Conservation (phyloP, 768 basidiomycete species). For the Mycena rebaudengoi region DNA sequence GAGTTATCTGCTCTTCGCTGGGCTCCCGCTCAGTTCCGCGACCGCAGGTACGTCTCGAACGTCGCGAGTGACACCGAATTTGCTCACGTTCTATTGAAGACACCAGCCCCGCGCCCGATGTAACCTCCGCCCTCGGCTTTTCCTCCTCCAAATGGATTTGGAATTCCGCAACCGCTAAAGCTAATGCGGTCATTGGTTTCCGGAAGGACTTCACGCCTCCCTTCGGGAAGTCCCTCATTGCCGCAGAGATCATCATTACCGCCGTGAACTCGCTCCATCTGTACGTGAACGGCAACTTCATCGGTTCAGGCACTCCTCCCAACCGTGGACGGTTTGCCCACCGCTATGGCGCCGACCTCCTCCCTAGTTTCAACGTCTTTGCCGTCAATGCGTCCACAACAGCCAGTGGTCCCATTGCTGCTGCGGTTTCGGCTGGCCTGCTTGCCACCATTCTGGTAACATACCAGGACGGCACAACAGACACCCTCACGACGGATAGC, state of each 20-base stretch:
- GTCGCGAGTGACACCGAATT: too few relatives aligned
- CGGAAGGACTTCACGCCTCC: background rate
- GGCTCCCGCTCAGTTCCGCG: too few relatives aligned
- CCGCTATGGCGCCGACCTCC: background rate
- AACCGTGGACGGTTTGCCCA: background rate
- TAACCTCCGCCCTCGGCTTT: too few relatives aligned
- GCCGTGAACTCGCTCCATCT: background rate
- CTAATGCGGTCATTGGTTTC: background rate
- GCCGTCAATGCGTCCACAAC: constrained; percentile 2
- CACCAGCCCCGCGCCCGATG: too few relatives aligned
- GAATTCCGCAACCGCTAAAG: background rate
- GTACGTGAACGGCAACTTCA: background rate
- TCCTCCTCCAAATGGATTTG: too few relatives aligned
- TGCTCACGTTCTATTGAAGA: too few relatives aligned
- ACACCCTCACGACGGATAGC: constrained; percentile 1
- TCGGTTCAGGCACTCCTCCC: background rate
- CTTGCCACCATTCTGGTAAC: constrained; percentile 13
- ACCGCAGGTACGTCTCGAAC: too few relatives aligned
- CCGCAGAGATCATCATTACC: background rate
- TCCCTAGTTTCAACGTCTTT: constrained; percentile 11
- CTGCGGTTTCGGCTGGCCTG: background rate
- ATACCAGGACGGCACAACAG: constrained; percentile 1
- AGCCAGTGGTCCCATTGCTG: too few relatives aligned
- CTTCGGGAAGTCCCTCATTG: background rate
- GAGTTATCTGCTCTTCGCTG: too few relatives aligned